A percentile compares a stretch with the other conserved stretches of the same genome.
Conservation (phyloP, 2,329 filamentous ascomycete species). For the Penicillium rolfsii region DNA sequence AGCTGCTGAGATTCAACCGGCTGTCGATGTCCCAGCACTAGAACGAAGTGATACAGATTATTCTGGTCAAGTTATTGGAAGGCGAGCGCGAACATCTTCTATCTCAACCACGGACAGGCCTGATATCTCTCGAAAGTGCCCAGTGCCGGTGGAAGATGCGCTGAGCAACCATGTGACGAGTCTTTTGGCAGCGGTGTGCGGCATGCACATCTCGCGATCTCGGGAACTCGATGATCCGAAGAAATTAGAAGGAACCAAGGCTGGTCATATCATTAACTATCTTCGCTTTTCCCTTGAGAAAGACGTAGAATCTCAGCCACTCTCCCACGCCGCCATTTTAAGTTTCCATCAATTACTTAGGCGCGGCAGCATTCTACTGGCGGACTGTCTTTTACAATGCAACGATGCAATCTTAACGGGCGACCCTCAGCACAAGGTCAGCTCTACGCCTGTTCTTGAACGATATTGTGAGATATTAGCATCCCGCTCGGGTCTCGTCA, state of each 20-base stretch:
- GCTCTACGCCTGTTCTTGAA: slow-evolving; percentile 33
- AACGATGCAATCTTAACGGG: slow-evolving; percentile 24
- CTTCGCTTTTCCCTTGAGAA: slow-evolving; percentile 32
- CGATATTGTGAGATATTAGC: slow-evolving; percentile 35
- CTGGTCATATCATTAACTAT: slow-evolving; percentile 31
- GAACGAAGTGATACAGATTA: neutral
- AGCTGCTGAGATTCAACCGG: slow-evolving; percentile 27
- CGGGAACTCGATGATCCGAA: slow-evolving; percentile 22
- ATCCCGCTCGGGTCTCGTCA: slow-evolving; percentile 37
- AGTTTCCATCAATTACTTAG: slow-evolving; percentile 34
- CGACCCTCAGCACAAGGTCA: slow-evolving; percentile 14
- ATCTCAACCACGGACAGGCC: slow-evolving; percentile 7
- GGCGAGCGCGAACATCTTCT: slow-evolving; percentile 27
- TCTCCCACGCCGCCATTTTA: slow-evolving; percentile 8
- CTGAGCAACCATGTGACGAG: slow-evolving; percentile 43
- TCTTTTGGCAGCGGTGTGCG: slow-evolving; percentile 41
- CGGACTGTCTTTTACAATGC: slow-evolving; percentile 35
- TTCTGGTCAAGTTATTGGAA: slow-evolving; percentile 3
- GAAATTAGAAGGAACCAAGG: slow-evolving; percentile 26
- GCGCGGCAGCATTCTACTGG: slow-evolving; percentile 39
- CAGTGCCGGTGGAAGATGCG: slow-evolving; percentile 41
- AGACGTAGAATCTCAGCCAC: slow-evolving; percentile 24
- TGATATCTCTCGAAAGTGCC: slow-evolving; percentile 28
- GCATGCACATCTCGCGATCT: slow-evolving; percentile 43
- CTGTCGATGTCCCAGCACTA: neutral